These are phyloP conservation scores for Fusarium lateritium DNA, from an alignment of 2,329 filamentous ascomycete genomes.

Conservation along the genomic window DNA sequence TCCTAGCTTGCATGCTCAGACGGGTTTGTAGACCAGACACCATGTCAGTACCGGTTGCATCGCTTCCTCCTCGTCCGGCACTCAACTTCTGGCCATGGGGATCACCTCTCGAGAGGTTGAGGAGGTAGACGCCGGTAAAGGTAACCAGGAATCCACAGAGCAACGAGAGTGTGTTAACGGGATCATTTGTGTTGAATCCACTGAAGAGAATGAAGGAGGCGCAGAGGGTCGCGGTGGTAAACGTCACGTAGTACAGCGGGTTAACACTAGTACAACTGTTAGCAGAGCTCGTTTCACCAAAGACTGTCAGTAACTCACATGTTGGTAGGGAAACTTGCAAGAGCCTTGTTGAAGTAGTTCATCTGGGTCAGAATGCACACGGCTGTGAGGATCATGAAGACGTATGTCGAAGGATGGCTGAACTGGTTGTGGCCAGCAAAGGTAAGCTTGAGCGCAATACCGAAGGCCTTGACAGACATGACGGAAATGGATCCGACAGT, in stretches of 20 bases:
- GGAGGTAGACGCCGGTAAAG: constrained; percentile 93
- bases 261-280: constrained; percentile 77
- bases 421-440: constrained; percentile 96
- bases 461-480: constrained; percentile 99
- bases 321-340: constrained; percentile 96
- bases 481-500: constrained; percentile 97
- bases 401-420: constrained; percentile 93
- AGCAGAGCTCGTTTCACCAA: not conserved
- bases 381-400: constrained; percentile 92
- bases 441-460: constrained; percentile 96
- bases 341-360: constrained; percentile 99
- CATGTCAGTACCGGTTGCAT: constrained; percentile 91
- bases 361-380: constrained; percentile 99
- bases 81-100: constrained; percentile 82
- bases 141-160: constrained; percentile 95
- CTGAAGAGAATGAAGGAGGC: constrained; percentile 97
- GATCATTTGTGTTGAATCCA: constrained; percentile 94
- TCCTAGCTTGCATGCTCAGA: constrained; percentile 90
- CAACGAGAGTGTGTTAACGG: constrained; percentile 92
- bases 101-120: constrained; percentile 95
- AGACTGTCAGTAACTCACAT: constrained; percentile 74
- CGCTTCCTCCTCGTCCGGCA: constrained; percentile 73
- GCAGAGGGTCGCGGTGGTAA: constrained; percentile 93
- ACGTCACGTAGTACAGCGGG: constrained; percentile 96
- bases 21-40: constrained; percentile 91